Evolutionary conservation across 495 filamentous ascomycete species (phyloP), one percentile per base, ranked within the genome.

Genomic region (Hapsidospora chrysogenum): DNA sequence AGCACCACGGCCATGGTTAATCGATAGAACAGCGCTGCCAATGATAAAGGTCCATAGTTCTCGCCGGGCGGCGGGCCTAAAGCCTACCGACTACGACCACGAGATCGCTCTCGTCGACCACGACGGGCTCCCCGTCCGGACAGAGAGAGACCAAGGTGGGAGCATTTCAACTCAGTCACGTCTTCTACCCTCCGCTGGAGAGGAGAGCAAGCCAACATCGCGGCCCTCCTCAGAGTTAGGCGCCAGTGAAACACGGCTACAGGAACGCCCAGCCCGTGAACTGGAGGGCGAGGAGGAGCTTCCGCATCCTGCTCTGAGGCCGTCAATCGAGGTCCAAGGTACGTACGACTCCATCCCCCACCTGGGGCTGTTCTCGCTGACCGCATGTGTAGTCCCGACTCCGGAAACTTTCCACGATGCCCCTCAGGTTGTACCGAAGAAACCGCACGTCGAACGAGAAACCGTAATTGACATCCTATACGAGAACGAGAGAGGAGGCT

Each of bases 401-500:
- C 28, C 37, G n/a, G 22, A n/a, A 2, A 9, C 27, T 14, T 31
- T 31, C 20, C 27, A 28, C 5, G 29, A 22, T 23, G 18, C 4
- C 25, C 21, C 22, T 37, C 33, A 29, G 14, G 19, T 10, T 21
- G 17, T 11, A 15, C 20, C 31, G 20, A 9, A 11, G 23, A 21
- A n/a, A 15, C 22, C 21, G 17, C 16, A 17, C 15, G 13, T 14
- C 30, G 32, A 41, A 21, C 45, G 46, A 16, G 76, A 80, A 41
- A 57, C 70, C 2, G 70, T 62, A 9, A 70, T 97, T 19, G 92
- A 99, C 40, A 70, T 95, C 9, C 68, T 99, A 6, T 95, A 93
- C 49, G 92, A 99, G 55, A 96, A 99, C 50, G 76, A 92, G 50
- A 64, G 83, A 13, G 83, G 83, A 14, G 58, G 66, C 22, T 95